A percentile compares a stretch with the other conserved stretches of the same genome.
These are phyloP conservation scores for Mrakia hoshinonis DNA, from an alignment of 768 basidiomycete genomes.

Conservation along the genomic window DNA sequence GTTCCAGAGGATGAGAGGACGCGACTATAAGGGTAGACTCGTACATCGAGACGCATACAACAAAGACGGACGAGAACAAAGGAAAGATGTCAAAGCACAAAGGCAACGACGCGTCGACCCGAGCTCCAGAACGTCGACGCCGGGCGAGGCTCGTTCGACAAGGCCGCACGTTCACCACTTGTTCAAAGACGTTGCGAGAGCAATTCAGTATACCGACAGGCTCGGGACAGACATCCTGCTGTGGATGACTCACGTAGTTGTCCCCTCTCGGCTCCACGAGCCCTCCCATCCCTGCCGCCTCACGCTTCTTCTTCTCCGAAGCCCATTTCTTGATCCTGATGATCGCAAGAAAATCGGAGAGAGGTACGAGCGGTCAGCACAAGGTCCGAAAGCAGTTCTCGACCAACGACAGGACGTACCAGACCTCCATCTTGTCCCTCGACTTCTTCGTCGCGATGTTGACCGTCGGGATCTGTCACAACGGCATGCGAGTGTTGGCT, in stretches of 20 bases:
- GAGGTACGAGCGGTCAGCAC: neutral
- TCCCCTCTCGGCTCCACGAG: conserved; percentile 28
- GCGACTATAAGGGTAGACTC: too few species aligned
- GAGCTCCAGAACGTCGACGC: too few species aligned
- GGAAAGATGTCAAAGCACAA: too few species aligned
- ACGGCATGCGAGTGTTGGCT: neutral
- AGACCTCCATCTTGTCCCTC: conserved; percentile 74
- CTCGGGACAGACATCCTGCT: neutral
- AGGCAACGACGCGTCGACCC: too few species aligned
- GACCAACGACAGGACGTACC: conserved; percentile 30
- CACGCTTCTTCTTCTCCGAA: conserved; percentile 59
- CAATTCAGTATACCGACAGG: too few species aligned
- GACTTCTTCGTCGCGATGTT: conserved; percentile 41
- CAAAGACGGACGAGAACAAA: too few species aligned
- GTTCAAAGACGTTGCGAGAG: too few species aligned
- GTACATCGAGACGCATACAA: too few species aligned
- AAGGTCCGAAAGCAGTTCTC: neutral
- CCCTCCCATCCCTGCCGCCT: conserved; percentile 36
- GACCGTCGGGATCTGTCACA: conserved; percentile 63
- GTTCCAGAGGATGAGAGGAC: too few species aligned
- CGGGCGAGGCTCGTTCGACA: too few species aligned
- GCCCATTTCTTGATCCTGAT: conserved; percentile 77
- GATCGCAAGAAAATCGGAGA: neutral
- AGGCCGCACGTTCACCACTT: too few species aligned
- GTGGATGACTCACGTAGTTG: conserved; percentile 17